These are phyloP conservation scores for Dioszegia crocea DNA, from an alignment of 768 basidiomycete genomes.

Conservation along the genomic window DNA sequence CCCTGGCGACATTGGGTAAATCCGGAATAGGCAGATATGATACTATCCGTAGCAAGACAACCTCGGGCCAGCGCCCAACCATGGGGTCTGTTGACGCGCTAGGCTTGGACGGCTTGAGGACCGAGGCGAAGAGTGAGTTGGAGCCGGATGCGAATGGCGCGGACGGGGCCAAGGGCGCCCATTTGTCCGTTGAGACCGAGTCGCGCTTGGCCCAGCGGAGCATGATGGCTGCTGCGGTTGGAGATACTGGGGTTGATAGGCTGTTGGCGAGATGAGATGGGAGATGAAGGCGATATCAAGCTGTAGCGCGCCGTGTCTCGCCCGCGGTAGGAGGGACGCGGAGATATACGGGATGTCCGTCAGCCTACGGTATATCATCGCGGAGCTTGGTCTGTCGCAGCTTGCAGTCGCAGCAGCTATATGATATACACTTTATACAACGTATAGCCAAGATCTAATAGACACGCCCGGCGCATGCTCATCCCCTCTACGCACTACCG, in stretches of 20 bases:
- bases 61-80: conserved; percentile 69
- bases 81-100: conserved; percentile 1
- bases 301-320: too few relatives aligned
- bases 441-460: too few relatives aligned
- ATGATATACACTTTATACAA: too few relatives aligned
- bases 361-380: too few relatives aligned
- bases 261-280: background rate
- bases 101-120: conserved; percentile 47
- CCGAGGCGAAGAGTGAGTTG: conserved; percentile 45
- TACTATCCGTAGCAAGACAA: conserved; percentile 71
- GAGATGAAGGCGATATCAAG: too few relatives aligned
- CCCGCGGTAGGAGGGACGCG: too few relatives aligned
- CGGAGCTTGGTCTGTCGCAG: too few relatives aligned
- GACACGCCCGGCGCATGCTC: too few relatives aligned
- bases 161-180: conserved; percentile 73
- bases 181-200: conserved; percentile 57
- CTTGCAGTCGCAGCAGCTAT: too few relatives aligned
- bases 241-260: background rate
- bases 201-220: conserved; percentile 6
- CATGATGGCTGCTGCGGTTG: background rate
- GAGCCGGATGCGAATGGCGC: conserved; percentile 21
- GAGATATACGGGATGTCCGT: too few relatives aligned
- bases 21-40: conserved; percentile 73
- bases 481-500: too few relatives aligned
- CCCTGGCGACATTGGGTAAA: conserved; percentile 67